A percentile compares a stretch with the other conserved stretches of the same genome.
Conservation (phyloP, 2,329 filamentous ascomycete species). For the Blastomyces emzantsi region DNA sequence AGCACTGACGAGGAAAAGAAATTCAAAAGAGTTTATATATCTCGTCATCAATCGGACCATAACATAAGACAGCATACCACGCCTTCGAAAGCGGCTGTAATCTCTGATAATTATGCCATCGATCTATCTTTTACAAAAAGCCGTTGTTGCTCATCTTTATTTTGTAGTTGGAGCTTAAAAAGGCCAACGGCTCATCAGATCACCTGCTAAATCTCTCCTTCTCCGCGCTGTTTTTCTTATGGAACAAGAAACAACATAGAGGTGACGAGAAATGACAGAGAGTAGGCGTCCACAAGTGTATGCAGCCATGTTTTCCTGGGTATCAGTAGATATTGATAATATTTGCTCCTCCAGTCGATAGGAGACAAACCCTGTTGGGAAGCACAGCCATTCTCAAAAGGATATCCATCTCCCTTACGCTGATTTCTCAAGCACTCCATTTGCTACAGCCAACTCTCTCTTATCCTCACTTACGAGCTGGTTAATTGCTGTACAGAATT, state of each 20-base stretch:
- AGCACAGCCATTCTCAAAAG: too few relatives aligned
- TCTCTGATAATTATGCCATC: background rate
- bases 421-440: background rate
- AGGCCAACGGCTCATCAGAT: background rate
- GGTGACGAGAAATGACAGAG: background rate
- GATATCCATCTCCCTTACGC: too few relatives aligned
- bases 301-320: too few relatives aligned
- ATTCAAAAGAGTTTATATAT: too few relatives aligned
- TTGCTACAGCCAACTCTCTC: background rate
- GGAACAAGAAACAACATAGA: background rate
- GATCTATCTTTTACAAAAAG: background rate
- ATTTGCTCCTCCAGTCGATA: too few relatives aligned
- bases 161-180: background rate
- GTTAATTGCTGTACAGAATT: background rate
- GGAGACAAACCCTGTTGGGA: too few relatives aligned
- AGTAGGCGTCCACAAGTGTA: background rate
- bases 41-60: too few relatives aligned
- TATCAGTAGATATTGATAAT: too few relatives aligned
- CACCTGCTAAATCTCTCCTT: background rate
- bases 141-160: background rate
- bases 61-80: too few relatives aligned
- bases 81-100: background rate
- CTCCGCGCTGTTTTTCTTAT: background rate
- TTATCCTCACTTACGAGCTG: background rate
- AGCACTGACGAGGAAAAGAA: too few relatives aligned